Percentiles rank a stretch among this genome's conserved stretches.
These are phyloP conservation scores for Exophiala calicioides DNA, from an alignment of 2,329 filamentous ascomycete species.

Conservation along the genomic window DNA sequence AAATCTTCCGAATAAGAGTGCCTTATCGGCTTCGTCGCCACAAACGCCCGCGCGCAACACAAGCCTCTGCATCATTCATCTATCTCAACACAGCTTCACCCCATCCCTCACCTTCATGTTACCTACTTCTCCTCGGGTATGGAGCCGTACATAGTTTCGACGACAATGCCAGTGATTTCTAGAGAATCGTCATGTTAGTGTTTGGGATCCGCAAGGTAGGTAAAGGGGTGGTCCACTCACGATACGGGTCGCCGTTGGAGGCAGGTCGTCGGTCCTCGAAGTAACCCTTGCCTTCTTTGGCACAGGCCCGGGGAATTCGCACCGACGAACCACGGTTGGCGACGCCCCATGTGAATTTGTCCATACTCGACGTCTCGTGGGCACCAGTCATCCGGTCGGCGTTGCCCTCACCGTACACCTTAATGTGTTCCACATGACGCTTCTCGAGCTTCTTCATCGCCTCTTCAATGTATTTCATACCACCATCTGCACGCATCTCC, in stretches of 20 bases:
- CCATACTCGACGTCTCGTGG: conserved; percentile 92
- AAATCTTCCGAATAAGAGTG: not conserved
- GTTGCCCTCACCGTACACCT: conserved; percentile 95
- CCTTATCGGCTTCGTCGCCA: not conserved
- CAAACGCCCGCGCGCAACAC: not conserved
- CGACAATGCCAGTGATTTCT: conserved; percentile 72
- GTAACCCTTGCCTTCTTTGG: conserved; percentile 89
- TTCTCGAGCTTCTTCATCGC: conserved; percentile 80
- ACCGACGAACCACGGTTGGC: conserved; percentile 95
- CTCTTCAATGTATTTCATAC: conserved; percentile 91
- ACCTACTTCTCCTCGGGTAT: conserved; percentile 29
- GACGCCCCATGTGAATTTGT: conserved; percentile 90
- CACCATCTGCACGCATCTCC: conserved; percentile 85
- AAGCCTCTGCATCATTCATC: not conserved
- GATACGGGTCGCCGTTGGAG: conserved; percentile 85
- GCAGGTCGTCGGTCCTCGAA: conserved; percentile 84
- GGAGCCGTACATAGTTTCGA: conserved; percentile 60
- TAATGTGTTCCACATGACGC: conserved; percentile 80
- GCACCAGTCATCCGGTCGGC: conserved; percentile 87
- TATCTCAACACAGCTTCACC: not conserved
- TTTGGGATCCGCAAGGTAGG: not conserved
- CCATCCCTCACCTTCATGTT: not conserved
- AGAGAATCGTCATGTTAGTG: conserved; percentile 5
- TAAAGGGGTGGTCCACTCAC: conserved; percentile 15
- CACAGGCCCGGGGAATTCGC: conserved; percentile 83